These are phyloP conservation scores for Tetradesmus obliquus DNA, from an alignment of 139 green algal species.

Conservation along the genomic window DNA sequence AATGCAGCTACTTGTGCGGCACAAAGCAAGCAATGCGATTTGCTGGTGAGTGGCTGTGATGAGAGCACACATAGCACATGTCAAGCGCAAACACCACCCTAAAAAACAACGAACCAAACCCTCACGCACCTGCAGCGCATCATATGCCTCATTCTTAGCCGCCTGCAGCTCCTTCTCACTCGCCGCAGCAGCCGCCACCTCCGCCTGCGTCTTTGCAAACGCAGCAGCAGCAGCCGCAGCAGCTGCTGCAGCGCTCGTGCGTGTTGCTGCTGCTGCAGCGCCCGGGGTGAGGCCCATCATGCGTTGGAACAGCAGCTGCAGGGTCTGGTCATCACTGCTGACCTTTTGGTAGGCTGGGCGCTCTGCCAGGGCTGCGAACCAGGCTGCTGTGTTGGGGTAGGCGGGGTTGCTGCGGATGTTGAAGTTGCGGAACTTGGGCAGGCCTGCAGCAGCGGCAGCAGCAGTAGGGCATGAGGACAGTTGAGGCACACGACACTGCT, in stretches of 20 bases:
- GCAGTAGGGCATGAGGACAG: background rate
- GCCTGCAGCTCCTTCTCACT: slow-evolving; percentile 1
- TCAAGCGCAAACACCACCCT: too few species aligned
- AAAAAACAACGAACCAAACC: background rate
- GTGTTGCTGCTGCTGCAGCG: background rate
- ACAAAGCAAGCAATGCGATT: too few species aligned
- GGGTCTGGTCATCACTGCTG: slow-evolving; percentile 43
- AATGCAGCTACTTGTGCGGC: too few species aligned
- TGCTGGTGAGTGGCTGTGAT: too few species aligned
- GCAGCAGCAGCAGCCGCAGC: slow-evolving; percentile 1
- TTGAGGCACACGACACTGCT: too few species aligned
- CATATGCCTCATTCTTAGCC: background rate
- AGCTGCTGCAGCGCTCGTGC: slow-evolving; percentile 13
- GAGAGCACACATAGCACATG: too few species aligned
- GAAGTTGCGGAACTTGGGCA: slow-evolving; percentile 49
- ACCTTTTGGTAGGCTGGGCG: slow-evolving; percentile 45
- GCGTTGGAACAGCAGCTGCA: slow-evolving; percentile 39
- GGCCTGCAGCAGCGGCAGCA: background rate
- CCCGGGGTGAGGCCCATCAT: slow-evolving; percentile 30
- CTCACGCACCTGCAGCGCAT: background rate
- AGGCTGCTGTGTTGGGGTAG: slow-evolving; percentile 33
- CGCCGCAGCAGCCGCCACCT: background rate
- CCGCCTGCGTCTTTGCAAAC: background rate
- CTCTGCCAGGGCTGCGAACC: slow-evolving; percentile 31
- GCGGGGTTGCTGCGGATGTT: slow-evolving; percentile 37